Percentiles rank a stretch among this genome's conserved stretches.
Conservation (phyloP, 2,329 filamentous ascomycete genomes). For the Sarocladiaceae sp. region DNA sequence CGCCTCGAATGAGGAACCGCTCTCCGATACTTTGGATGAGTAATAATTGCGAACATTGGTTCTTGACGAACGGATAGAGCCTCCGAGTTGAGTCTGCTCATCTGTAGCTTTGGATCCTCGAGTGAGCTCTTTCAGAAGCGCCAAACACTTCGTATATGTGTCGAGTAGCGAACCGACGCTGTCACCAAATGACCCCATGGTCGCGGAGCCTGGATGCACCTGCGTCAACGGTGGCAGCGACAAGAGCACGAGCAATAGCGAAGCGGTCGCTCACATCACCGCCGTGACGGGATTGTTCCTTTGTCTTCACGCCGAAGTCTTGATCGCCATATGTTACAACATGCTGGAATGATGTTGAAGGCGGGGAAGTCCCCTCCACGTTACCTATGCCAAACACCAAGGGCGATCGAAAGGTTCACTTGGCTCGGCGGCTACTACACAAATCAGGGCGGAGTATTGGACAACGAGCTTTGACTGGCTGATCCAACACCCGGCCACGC, state of each 20-base stretch:
- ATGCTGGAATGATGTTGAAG: neutral
- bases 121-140: slow-evolving; percentile 33
- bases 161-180: slow-evolving; percentile 40
- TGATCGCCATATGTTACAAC: neutral
- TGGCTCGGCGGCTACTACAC: neutral
- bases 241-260: too few relatives aligned
- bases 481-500: too few relatives aligned
- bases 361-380: neutral
- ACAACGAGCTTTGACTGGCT: neutral
- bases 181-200: slow-evolving; percentile 37
- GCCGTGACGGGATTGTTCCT: neutral
- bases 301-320: neutral
- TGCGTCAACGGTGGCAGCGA: neutral
- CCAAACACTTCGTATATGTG: slow-evolving; percentile 42
- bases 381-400: too few relatives aligned
- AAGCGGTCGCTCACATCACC: too few relatives aligned
- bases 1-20: slow-evolving; percentile 37
- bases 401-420: too few relatives aligned
- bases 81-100: slow-evolving; percentile 26
- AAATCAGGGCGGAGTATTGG: neutral
- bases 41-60: slow-evolving; percentile 39
- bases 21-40: slow-evolving; percentile 32
- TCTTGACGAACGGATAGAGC: slow-evolving; percentile 34
- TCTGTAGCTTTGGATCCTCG: slow-evolving; percentile 15
- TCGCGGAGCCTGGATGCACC: slow-evolving; percentile 14